Conservation (phyloP, 2,329 filamentous ascomycete species). For the Colletotrichum simmondsii region DNA sequence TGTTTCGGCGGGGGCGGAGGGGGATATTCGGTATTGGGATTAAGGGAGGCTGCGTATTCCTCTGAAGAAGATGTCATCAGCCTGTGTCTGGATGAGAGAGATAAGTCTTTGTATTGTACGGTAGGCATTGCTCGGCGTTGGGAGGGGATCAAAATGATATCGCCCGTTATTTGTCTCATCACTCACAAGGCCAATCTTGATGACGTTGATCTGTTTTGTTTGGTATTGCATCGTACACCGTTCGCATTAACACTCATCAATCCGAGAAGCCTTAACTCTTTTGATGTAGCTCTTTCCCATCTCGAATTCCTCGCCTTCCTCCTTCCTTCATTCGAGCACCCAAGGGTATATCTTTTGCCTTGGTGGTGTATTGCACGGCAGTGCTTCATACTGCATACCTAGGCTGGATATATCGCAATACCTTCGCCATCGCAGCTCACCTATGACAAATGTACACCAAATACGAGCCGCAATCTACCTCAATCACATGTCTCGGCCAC, state of each 20-base stretch:
- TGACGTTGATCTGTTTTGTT: background rate
- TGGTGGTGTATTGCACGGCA: too few relatives aligned
- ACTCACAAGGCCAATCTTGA: background rate
- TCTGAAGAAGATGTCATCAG: background rate
- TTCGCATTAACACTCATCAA: too few relatives aligned
- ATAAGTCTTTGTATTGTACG: conserved; percentile 11
- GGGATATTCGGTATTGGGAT: conserved; percentile 93
- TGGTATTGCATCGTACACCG: too few relatives aligned
- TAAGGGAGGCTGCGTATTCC: conserved; percentile 54
- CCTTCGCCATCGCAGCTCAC: too few relatives aligned
- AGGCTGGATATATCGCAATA: too few relatives aligned
- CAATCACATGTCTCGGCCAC: background rate
- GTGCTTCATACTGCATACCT: too few relatives aligned
- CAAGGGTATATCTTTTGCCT: too few relatives aligned
- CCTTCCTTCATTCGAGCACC: too few relatives aligned
- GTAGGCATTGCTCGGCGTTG: conserved; percentile 34
- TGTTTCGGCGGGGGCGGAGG: conserved; percentile 88
- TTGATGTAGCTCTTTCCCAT: too few relatives aligned
- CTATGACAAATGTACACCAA: background rate
- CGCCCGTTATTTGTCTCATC: background rate
- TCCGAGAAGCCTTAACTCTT: too few relatives aligned
- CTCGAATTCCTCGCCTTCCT: too few relatives aligned
- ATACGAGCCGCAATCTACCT: background rate
- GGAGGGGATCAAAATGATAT: conserved; percentile 20
- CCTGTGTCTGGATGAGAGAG: background rate